Percentiles rank a stretch among this genome's conserved stretches.
Evolutionary conservation across 148 eudicot genomes (phyloP).

Genomic region (Simmondsia chinensis): DNA sequence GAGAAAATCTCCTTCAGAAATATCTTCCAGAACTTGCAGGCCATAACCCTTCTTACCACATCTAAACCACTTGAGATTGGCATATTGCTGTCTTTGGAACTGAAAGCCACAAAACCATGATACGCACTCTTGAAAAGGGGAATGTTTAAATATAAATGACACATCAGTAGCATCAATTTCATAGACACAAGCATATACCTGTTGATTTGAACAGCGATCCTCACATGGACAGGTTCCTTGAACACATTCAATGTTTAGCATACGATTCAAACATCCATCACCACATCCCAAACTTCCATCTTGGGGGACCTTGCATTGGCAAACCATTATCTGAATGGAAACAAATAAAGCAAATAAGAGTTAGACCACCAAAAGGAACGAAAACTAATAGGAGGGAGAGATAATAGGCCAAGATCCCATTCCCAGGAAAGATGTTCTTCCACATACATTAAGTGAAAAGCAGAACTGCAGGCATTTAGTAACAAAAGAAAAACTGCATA

Average conservation of each 20-base stretch:
- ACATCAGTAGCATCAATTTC: not conserved
- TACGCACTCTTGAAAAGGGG: not conserved
- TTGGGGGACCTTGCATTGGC: slow-evolving; percentile 77
- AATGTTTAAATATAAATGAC: not conserved
- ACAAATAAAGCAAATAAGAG: slow-evolving; percentile 7
- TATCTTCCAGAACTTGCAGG: slow-evolving; percentile 64
- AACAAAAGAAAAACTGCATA: too few species aligned
- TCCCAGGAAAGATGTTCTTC: too few species aligned
- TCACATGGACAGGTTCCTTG: slow-evolving; percentile 93
- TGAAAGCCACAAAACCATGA: not conserved
- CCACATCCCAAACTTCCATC: slow-evolving; percentile 84
- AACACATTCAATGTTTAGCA: slow-evolving; percentile 95
- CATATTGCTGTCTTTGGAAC: slow-evolving; percentile 86
- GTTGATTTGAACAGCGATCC: slow-evolving; percentile 87
- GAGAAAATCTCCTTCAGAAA: slow-evolving; percentile 71
- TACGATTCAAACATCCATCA: slow-evolving; percentile 81
- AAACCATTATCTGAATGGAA: slow-evolving; percentile 75
- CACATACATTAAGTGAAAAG: too few species aligned
- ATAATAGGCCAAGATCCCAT: too few species aligned
- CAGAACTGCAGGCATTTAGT: too few species aligned
- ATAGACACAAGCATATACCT: slow-evolving; percentile 27
- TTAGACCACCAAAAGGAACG: not conserved
- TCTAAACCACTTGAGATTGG: slow-evolving; percentile 54
- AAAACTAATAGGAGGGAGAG: too few species aligned
- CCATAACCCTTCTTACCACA: slow-evolving; percentile 95